Evolutionary conservation across 768 basidiomycete species (phyloP), one percentile per base, ranked within the genome.

Genomic region (Termitomyces sp.): DNA sequence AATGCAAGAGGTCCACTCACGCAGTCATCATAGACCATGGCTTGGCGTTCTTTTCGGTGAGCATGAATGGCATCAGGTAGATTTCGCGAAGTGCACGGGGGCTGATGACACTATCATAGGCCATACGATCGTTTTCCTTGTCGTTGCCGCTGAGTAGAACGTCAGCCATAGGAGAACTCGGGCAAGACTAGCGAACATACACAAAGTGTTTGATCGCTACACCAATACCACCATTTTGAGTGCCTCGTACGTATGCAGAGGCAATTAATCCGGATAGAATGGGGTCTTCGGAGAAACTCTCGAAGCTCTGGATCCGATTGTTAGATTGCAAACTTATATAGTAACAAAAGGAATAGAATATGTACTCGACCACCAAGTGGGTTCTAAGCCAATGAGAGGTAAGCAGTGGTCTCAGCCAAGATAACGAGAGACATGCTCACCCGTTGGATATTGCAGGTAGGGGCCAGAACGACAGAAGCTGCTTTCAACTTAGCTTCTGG

Each of bases 401-500:
- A 36, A 55, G 50, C 60, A 59, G 53, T 37, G 47, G 51, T 38
- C 4, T 32, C 48, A 25, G 38, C 1, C 34, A 62, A 43, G 20
- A 32, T 50, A 57, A 29, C 59, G 25, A 47, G 9, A 34, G 45
- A 53, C 20, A 37, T 38, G 66, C 74, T 63, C 70, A 85, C 89
- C 37, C 92, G 83, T 72, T 92, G 92, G 54, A 91, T 92, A 69
- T 94, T 94, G 70, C 88, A 89, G 0, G 92, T 94, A 0, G 92
- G 92, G 0, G 86, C 92, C 17, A 93, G 82, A 36, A 92, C 76
- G 2, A 91, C 72, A 12, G 87, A 86, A 10, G 88, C 86, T 2
- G 86, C 82, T 49, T 84, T 79, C 52, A 89, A 76, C 72, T 88
- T 92, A 4, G 88, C 86, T 71, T 92, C 91, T 15, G 77, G 72